Evolutionary conservation across 768 basidiomycete species (phyloP).

Genomic region (Lactifluus volemus): DNA sequence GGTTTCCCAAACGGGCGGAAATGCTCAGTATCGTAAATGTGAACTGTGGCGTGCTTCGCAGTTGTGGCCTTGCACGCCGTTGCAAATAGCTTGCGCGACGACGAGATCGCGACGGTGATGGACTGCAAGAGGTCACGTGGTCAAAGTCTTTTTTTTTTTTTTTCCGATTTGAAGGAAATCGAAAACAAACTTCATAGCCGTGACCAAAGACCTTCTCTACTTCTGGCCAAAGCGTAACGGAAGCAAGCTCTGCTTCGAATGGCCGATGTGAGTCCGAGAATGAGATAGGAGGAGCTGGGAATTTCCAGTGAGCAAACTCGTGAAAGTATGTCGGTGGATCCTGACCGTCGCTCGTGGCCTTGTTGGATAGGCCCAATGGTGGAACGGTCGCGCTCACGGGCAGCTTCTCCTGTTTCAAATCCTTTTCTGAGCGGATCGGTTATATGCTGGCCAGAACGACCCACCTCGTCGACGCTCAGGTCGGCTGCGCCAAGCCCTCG

Average conservation of each 20-base stretch:
- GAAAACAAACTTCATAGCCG: constrained; percentile 79
- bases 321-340: not conserved
- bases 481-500: constrained; percentile 40
- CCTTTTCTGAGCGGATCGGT: not conserved
- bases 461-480: constrained; percentile 44
- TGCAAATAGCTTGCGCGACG: constrained; percentile 60
- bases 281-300: constrained; percentile 21
- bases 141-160: not conserved
- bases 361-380: constrained; percentile 90
- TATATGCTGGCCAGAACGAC: constrained; percentile 9
- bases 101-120: constrained; percentile 71
- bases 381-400: constrained; percentile 85
- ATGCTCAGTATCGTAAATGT: constrained; percentile 63
- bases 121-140: constrained; percentile 39
- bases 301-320: not conserved
- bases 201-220: constrained; percentile 95
- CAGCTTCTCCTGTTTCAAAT: constrained; percentile 37
- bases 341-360: constrained; percentile 69
- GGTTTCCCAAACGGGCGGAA: constrained; percentile 68
- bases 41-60: constrained; percentile 82
- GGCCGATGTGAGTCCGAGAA: constrained; percentile 36
- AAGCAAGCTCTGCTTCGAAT: constrained; percentile 85
- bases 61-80: constrained; percentile 87
- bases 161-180: not conserved
- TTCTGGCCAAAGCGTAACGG: constrained; percentile 92